Evolutionary conservation across 495 filamentous ascomycete genomes (phyloP), one percentile per base, ranked within the genome.

Genomic region (Chaetomium tenue): DNA sequence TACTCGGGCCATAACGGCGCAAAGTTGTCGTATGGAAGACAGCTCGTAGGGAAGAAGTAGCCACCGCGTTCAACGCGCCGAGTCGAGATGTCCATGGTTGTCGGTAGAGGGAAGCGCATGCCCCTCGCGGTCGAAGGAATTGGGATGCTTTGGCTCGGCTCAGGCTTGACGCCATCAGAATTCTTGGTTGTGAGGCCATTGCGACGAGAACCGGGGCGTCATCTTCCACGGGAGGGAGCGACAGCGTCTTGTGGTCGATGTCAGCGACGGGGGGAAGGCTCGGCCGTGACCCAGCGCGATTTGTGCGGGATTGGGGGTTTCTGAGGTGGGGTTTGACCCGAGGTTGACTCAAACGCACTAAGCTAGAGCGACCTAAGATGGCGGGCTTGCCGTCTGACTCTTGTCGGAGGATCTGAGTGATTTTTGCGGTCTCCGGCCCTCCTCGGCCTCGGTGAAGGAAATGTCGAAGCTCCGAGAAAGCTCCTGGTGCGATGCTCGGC

Each of bases 101-200:
- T 42, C 46, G 60, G 13, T 44, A 42, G 18, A 68, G 44, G 16
- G 50, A 51, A 37, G 56, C 63, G 48, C 56, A 60, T 0, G 20
- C 1, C 63, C 22, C 39, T 5, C 63, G 62, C 15, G 57, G 25
- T 20, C 52, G 59, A 57, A 69, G 61, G 20, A 70, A 15, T 25
- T 58, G 56, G 33, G 58, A 52, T 8, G 60, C 37, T 33, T 40
- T 57, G 39, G 62, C 67, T 37, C 63, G 3, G 20, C 63, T 63
- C 16, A 70, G 44, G 62, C 63, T 57, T 12, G 67, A 26, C 8
- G 70, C 68, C 68, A 73, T 71, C 71, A 71, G 63, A 46, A 73
- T 58, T 62, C 62, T 58, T 40, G 67, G 58, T 60, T 65, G 65
- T 9, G 71, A 66, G 60, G 72, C 69, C 69, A 72, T 74, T 37